Evolutionary conservation across 192 early-diverging fungal genomes (phyloP), one percentile per base, ranked within the genome.

Genomic region (Umbelopsis sp.): DNA sequence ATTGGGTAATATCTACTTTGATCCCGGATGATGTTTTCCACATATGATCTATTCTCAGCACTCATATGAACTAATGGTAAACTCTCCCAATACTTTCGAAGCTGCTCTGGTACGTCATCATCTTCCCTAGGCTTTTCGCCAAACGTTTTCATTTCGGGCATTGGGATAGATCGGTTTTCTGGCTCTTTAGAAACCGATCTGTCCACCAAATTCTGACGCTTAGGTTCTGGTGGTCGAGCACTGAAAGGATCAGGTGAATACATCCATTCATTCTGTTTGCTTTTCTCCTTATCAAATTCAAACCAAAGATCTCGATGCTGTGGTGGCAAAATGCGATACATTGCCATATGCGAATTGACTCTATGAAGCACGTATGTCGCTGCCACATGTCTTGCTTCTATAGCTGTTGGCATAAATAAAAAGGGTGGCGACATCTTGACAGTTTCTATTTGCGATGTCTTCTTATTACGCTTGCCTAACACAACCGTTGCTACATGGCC

Each of bases 211-310:
- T 61, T 69, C 68, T 61, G 78, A 75, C 71, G 70, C 55, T 45
- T 87, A 58, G 55, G 68, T 79, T 81, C 71, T 1, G 80, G 81
- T 1, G 84, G 73, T 13, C 88, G 77, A 21, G 86, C 85, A 7
- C 80, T 82, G 78, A 95, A 97, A 22, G 95, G 95, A 80, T 97
- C 95, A 13, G 80, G 77, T 0, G 86, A 74, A 76, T 92, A 97
- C 22, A 86, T 79, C 81, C 88, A 87, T 20, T 72, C 65, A 12
- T 77, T 77, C 6, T 75, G 71, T 20, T 81, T 78, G 35, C 80
- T 84, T 46, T 83, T 80, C 41, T 80, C 68, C 10, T 76, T 78
- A 21, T 93, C 92, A 45, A 93, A 80, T 9, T 85, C 75, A 15
- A 74, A 73, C 94, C 95, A 97, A 37, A 90, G 87, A 21, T 85